These are phyloP conservation scores for Corymbia calophylla DNA, from an alignment of 441 rosid genomes.

Conservation along the genomic window DNA sequence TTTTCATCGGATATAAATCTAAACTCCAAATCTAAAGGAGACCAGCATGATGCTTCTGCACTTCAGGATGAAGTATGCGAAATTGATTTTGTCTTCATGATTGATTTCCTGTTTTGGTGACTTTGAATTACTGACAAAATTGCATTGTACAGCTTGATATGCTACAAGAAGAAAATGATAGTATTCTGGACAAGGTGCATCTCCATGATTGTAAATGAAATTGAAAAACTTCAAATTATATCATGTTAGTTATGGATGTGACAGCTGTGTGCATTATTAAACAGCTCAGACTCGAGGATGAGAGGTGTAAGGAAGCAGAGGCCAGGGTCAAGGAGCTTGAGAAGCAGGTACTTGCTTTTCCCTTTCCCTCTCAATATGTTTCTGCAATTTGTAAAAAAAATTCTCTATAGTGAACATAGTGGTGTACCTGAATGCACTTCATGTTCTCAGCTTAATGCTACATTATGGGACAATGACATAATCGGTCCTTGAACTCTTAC, in stretches of 20 bases:
- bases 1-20: slow-evolving; percentile 29
- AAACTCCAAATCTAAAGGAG: slow-evolving; percentile 28
- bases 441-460: background rate
- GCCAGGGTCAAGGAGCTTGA: slow-evolving; percentile 90
- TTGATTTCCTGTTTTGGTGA: background rate
- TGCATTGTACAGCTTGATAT: slow-evolving; percentile 46
- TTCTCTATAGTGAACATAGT: background rate
- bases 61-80: slow-evolving; percentile 61
- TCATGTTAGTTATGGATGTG: background rate
- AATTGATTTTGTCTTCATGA: background rate
- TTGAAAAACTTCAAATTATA: background rate
- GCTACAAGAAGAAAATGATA: slow-evolving; percentile 70
- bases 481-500: background rate
- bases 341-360: slow-evolving; percentile 55
- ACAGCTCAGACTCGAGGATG: slow-evolving; percentile 97
- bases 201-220: background rate
- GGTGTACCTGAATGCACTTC: background rate
- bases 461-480: background rate
- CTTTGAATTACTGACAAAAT: background rate
- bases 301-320: slow-evolving; percentile 76
- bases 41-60: slow-evolving; percentile 60
- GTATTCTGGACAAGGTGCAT: slow-evolving; percentile 48
- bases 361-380: background rate
- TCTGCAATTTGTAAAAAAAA: background rate
- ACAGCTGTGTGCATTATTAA: background rate